Percentiles rank a stretch among this genome's conserved stretches.
Evolutionary conservation across 345 rosid genomes (phyloP).

Genomic region (Hibiscus mutabilis): DNA sequence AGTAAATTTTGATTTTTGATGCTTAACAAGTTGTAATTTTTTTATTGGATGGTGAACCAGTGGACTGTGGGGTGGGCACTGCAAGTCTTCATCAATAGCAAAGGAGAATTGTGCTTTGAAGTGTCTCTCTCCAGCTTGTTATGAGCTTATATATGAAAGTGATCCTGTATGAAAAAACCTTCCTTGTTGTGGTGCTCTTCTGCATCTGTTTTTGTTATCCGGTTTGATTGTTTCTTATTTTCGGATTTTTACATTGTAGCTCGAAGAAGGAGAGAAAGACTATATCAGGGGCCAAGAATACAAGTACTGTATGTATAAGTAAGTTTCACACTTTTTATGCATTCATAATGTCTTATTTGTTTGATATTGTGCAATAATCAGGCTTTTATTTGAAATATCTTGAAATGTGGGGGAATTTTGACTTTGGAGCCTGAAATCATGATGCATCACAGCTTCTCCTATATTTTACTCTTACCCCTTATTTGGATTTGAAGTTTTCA

Average conservation of each 20-base stretch:
- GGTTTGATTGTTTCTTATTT: neutral
- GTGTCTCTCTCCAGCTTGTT: conserved; percentile 9
- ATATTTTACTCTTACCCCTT: neutral
- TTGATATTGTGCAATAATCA: neutral
- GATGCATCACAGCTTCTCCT: neutral
- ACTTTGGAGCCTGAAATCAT: neutral
- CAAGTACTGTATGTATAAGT: conserved; percentile 13
- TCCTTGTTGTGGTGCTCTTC: neutral
- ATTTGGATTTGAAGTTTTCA: neutral
- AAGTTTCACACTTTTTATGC: neutral
- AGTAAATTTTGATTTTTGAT: neutral
- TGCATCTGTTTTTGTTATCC: neutral
- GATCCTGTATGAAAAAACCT: conserved; percentile 11
- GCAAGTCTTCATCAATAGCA: conserved; percentile 43
- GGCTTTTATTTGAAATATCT: neutral
- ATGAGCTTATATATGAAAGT: conserved; percentile 16
- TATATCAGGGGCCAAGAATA: conserved; percentile 8
- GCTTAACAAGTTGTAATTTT: neutral
- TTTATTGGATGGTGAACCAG: conserved; percentile 10
- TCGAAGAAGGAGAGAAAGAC: conserved; percentile 13
- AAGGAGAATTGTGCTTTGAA: conserved; percentile 14
- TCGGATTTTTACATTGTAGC: neutral
- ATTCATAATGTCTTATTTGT: neutral
- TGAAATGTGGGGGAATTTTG: neutral
- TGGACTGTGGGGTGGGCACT: conserved; percentile 53